Evolutionary conservation across 148 eudicot genomes (phyloP), one percentile per base, ranked within the genome.

Genomic region (Vaccinium vitisidaea): DNA sequence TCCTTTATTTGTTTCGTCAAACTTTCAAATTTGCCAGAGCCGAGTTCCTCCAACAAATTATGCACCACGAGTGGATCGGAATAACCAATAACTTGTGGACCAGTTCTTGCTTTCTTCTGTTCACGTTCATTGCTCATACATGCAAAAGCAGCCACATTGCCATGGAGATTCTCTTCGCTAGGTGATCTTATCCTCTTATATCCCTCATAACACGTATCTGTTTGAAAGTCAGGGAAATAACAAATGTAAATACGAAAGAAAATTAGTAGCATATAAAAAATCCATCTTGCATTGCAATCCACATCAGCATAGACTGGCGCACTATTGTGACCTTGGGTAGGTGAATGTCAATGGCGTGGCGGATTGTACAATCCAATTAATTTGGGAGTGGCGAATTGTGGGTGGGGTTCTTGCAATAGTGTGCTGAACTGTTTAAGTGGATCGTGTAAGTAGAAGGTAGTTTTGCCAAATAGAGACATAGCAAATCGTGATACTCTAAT

Each of bases 11-110:
- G 93, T 85, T 88, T 86, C 1, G 93, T 90, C 39, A 93, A 94
- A 81, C 93, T 91, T 16, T 97, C 98, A 61, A 85, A 93, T 83
- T 87, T 92, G 27, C 93, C 92, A 3, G 82, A 15, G 25, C 85
- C 90, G 10, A 92, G 84, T 61, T 75, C 84, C 14, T 90, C 83
- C 82, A 92, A 3, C 77, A 92, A 18, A 9, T 82, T 50, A 39
- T 78, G 77, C 50, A 90, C 61, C 1, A 91, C 83, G 83, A 83
- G 92, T 70, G 94, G 93, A 80, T 89, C 82, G 11, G 94, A 90
- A 82, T 86, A 86, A 84, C 93, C 94, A 39, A 84, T 75, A 80
- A 80, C 84, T 59, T 70, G 86, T 15, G 86, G 46, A 71, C 8
- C 49, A 11, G 43, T 16, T 59, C 71, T n/a, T 65, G 69, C 52